phyloP scores from a whole-genome alignment of 2,329 filamentous ascomycete genomes.

The Cadophora malorum region DNA sequence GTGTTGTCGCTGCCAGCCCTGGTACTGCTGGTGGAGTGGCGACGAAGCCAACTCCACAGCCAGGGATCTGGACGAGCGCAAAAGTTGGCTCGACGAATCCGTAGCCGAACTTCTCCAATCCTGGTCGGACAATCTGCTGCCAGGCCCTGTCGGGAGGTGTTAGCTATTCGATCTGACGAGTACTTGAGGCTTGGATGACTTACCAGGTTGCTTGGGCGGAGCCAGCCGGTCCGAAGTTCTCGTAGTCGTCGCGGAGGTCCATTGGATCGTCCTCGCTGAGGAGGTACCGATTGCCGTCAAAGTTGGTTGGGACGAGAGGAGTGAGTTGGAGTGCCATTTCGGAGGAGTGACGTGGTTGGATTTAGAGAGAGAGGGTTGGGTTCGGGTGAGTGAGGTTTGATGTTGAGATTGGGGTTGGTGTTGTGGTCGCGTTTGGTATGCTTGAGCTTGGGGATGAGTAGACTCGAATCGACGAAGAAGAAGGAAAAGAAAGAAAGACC shows the following conservation, averaged over 20 bases:
- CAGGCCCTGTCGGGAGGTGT: not conserved
- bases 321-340: not conserved
- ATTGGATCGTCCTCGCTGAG: not conserved
- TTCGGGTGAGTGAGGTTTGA: not conserved
- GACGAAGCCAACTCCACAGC: conserved; percentile 2
- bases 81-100: not conserved
- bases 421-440: not conserved
- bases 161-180: not conserved
- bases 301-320: not conserved
- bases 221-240: not conserved
- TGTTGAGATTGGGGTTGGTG: not conserved
- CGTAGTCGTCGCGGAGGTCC: not conserved
- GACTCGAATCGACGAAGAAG: conserved; percentile 13
- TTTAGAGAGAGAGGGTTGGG: not conserved
- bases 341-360: not conserved
- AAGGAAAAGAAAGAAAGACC: not conserved
- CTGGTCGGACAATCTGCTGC: not conserved
- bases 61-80: not conserved
- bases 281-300: not conserved
- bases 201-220: not conserved
- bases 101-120: not conserved
- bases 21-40: not conserved
- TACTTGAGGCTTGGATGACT: not conserved
- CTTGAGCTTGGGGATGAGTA: not conserved
- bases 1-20: not conserved